Base-by-base conservation (phyloP, 495 filamentous ascomycete genomes). In the Achaetomiella virescens region DNA sequence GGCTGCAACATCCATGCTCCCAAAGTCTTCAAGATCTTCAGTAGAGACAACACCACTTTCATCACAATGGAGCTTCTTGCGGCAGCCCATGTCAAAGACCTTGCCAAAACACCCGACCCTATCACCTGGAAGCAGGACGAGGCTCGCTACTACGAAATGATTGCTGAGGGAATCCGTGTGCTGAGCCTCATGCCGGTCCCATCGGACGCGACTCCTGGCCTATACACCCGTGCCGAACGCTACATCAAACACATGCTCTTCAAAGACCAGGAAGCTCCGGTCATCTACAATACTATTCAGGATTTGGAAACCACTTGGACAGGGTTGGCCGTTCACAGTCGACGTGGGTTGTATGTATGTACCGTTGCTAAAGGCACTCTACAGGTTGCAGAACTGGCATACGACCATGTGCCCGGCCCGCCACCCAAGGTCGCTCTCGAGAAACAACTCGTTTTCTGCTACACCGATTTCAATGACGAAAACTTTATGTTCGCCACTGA, bases 381-480 rank as follows among this genome's bases (percentile, higher is more conserved):
- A 17, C 14, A 46, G 43, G 33, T 49, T 24, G 47, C 47, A 25
- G 18, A 22, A n/a, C 10, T 6, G 10, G 47, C 5, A 9, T 49
- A 49, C 47, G 9, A 11, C 11, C 6, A 36, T 7, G n/a, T 14
- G 0, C 47, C 31, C n/a, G 1, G 12, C 47, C 31, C 47, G 47
- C 47, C 46, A 3, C 38, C 36, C 45, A 48, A 37, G 20, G 50
- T 43, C 50, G 12, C 27, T 35, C 37, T 53, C 25, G 50, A 53
- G 38, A 44, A 5, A 9, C 3, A 53, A 22, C 50, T 53, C 10
- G 25, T 53, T n/a, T 53, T 44, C 38, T 44, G 38, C 40, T 43
- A 53, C n/a, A 53, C 40, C 15, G 38, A 53, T 35, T 53, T 53
- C 50, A 53, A 53, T n/a, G 50, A 44, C 38, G 50, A 44, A 15